These are phyloP conservation scores for Beauveria rudraprayagi DNA, from an alignment of 2,329 filamentous ascomycete genomes.

Conservation along the genomic window DNA sequence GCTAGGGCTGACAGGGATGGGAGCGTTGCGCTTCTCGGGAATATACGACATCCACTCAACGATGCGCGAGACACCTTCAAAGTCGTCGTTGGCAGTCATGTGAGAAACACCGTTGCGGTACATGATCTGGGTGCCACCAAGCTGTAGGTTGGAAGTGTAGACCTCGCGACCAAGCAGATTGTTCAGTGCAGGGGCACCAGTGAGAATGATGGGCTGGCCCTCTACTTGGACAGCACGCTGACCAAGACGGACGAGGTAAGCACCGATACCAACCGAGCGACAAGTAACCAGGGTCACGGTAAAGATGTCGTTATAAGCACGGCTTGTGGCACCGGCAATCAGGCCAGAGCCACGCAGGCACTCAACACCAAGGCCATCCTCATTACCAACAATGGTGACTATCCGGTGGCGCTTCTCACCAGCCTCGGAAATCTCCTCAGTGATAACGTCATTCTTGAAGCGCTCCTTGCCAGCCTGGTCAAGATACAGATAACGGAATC, in stretches of 20 bases:
- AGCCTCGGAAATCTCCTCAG: conserved; percentile 76
- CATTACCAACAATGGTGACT: conserved; percentile 82
- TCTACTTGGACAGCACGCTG: conserved; percentile 99
- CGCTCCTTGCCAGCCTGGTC: conserved; percentile 78
- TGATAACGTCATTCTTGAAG: conserved; percentile 69
- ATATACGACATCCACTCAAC: conserved; percentile 97
- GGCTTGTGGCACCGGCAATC: conserved; percentile 93
- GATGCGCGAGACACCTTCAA: conserved; percentile 95
- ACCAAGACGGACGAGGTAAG: conserved; percentile 94
- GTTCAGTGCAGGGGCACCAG: conserved; percentile 94
- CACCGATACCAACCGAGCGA: conserved; percentile 97
- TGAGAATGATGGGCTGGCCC: conserved; percentile 97
- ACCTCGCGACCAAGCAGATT: conserved; percentile 96
- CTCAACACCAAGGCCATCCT: conserved; percentile 95
- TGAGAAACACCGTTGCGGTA: conserved; percentile 99
- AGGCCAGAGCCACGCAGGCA: conserved; percentile 94
- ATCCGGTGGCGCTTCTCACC: conserved; percentile 92
- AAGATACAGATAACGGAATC: conserved; percentile 96
- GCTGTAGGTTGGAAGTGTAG: conserved; percentile 97
- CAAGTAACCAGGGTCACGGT: conserved; percentile 96
- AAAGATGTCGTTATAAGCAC: conserved; percentile 98
- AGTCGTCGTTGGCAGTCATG: conserved; percentile 96
- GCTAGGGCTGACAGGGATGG: conserved; percentile 84
- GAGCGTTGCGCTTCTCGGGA: conserved; percentile 87
- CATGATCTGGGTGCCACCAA: conserved; percentile 99